Evolutionary conservation across 805 yeast genomes (phyloP), one percentile per base, ranked within the genome.

Genomic region (Kluyveromyces wickerhamii): DNA sequence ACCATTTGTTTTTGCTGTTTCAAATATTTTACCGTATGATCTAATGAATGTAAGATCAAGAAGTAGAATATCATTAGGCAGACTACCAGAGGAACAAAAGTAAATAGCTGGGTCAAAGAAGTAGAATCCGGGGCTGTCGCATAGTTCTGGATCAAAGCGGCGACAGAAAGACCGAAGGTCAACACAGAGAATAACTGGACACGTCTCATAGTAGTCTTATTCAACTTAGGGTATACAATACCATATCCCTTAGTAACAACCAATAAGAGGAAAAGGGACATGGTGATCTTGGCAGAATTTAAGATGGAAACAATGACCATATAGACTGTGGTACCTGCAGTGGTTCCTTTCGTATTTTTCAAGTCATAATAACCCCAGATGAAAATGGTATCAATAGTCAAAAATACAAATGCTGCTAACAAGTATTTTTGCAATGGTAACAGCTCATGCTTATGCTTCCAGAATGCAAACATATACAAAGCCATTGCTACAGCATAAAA

Each of bases 231-330:
- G 52, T 74, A 77, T 32, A 92, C 97, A 31, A 92, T 87, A 42
- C 97, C 96, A 60, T 88, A 92, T 26, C 99, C 99, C 45, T 88
- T 66, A 10, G 94, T 71, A 37, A 92, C 89, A 48, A 86, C 79
- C 44, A 89, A 66, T 37, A 92, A 66, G 49, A 92, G 63, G 63
- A 89, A 92, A 60, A 89, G 81, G 6, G 96, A 83, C 56, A 86
- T 84, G 1, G 96, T 79, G 34, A 85, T 71, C 51, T 92, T 82
- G 47, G 76, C 74, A 2, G 95, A 76, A 54, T 86, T 84, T 56
- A 89, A 62, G 21, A 85, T 56, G 2, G 96, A 79, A 34, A 89
- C 72, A 52, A 89, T 72, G 7, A 75, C 75, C 71, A 86, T 71
- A 60, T 87, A 84, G 26, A 75, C 73, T 43, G 76, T 81, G 47